phyloP scores from a whole-genome alignment of 208 protist species.

The Trypanosoma boissoni region DNA sequence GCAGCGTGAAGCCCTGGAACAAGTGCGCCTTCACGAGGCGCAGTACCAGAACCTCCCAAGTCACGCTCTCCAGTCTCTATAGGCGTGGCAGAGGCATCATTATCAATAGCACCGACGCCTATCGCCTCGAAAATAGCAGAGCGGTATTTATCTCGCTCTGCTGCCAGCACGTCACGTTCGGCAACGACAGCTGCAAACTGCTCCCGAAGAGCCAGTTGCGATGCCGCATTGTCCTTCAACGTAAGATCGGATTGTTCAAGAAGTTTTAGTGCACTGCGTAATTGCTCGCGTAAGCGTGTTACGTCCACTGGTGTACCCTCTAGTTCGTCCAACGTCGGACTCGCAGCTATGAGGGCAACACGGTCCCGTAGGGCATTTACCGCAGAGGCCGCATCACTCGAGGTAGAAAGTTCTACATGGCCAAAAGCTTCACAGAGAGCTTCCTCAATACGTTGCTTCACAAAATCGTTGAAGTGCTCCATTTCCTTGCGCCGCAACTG shows the following conservation, averaged over 20 bases:
- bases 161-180: conserved; percentile 53
- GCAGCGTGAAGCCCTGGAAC: no score
- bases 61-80: conserved; percentile 2
- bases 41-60: neutral
- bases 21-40: conserved; percentile 2
- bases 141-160: conserved; percentile 80
- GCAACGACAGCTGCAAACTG: conserved; percentile 46
- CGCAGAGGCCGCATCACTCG: conserved; percentile 34
- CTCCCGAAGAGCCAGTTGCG: conserved; percentile 50
- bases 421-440: conserved; percentile 53
- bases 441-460: conserved; percentile 69
- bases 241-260: conserved; percentile 66
- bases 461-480: conserved; percentile 74
- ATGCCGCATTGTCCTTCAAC: conserved; percentile 46
- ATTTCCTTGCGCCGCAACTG: conserved; percentile 60
- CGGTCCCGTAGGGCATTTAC: conserved; percentile 58
- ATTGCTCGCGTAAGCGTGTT: conserved; percentile 26
- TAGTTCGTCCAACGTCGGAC: conserved; percentile 21
- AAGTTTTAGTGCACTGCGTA: conserved; percentile 42
- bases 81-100: conserved; percentile 3
- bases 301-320: conserved; percentile 13
- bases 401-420: conserved; percentile 28
- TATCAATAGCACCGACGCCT: conserved; percentile 10
- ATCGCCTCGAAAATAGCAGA: conserved; percentile 63
- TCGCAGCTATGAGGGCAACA: conserved; percentile 56